These are phyloP conservation scores for Botrytis fragariae DNA, from an alignment of 2,329 filamentous ascomycete species.

Conservation along the genomic window DNA sequence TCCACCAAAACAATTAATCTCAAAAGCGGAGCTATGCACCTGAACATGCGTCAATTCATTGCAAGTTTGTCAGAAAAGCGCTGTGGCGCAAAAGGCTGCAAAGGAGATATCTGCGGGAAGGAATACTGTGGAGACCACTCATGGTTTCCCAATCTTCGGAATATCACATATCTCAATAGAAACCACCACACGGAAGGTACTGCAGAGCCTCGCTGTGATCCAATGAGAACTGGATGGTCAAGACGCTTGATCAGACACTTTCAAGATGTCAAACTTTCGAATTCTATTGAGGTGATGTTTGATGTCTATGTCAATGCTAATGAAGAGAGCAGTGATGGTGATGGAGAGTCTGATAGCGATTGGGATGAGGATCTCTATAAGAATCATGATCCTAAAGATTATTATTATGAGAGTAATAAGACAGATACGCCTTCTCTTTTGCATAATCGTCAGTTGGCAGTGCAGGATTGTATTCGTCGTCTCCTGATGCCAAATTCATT, in stretches of 20 bases:
- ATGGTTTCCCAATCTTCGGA: neutral
- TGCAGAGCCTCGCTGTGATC: neutral
- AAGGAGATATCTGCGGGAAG: neutral
- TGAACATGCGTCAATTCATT: neutral
- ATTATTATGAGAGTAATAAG: neutral
- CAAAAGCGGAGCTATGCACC: neutral
- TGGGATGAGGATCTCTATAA: neutral
- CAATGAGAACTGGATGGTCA: neutral
- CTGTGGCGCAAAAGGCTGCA: neutral
- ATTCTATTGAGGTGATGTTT: neutral
- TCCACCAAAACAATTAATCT: neutral
- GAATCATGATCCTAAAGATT: neutral
- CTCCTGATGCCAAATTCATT: neutral
- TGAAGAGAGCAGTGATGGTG: no score
- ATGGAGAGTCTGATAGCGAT: neutral
- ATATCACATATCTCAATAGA: neutral
- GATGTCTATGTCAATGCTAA: neutral
- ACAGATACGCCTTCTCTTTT: neutral
- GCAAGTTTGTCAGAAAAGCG: neutral
- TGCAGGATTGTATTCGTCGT: neutral
- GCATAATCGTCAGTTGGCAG: neutral
- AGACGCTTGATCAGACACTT: neutral
- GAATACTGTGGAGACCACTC: neutral
- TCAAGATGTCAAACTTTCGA: neutral
- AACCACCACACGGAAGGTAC: neutral